Evolutionary conservation across 2,329 filamentous ascomycete genomes (phyloP), one percentile per base, ranked within the genome.

Genomic region (Epichloe coenophiala): DNA sequence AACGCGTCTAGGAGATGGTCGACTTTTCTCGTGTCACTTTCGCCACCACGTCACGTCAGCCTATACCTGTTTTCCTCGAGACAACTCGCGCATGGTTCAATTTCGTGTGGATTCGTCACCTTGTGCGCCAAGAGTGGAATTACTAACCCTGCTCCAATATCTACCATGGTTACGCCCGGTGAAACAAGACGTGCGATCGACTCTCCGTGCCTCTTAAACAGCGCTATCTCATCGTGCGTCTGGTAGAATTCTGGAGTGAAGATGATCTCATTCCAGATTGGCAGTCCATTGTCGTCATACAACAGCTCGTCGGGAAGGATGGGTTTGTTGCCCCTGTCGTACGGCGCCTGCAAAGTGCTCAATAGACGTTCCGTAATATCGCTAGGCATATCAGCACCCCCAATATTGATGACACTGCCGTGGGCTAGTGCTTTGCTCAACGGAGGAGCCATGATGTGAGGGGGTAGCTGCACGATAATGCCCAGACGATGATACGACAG

Each of bases 101-200:
- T 31, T 11, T 31, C 27, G 27, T 31, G 27, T 31, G 27, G 19
- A 27, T 42, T 37, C 15, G 19, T 12, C 23, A 33, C 11, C 44
- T 27, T 12, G 17, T 36, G 23, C 21, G 15, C 23, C 21, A 31
- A 39, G 13, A 23, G 4, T 5, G 23, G 33, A 21, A 21, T 17
- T 17, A 64, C 68, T 63, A 57, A 71, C 68, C 68, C 68, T 17
- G 68, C 68, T 53, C 68, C 68, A 31, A 71, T 61, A 52, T 71
- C 68, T 50, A 71, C 56, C 53, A 71, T 60, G 40, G 64, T 65
- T 38, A 65, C 60, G 12, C 61, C 61, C 11, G 58, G 52, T 19
- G 60, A 51, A 31, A 67, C 53, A 12, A 56, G 57, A 17, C 49
- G 49, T n/a, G 63, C 64, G 50, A 71, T 62, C 2, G 67, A 62